Conservation (phyloP, 2,329 filamentous ascomycete species). For the Penicillium sp. region DNA sequence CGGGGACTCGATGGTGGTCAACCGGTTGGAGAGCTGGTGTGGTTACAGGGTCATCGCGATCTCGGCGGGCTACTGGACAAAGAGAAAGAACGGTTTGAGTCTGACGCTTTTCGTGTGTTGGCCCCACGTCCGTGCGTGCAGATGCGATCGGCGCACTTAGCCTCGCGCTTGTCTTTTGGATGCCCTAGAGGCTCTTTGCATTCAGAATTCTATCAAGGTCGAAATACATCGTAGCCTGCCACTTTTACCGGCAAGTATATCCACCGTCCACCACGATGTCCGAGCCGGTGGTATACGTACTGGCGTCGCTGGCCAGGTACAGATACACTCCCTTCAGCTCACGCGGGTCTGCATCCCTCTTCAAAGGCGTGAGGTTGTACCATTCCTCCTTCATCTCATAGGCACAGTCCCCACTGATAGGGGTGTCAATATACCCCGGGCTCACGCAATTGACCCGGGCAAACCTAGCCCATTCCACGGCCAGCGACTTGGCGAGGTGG, state of each 20-base stretch:
- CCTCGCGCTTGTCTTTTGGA: too few relatives aligned
- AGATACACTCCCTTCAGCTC: conserved; percentile 77
- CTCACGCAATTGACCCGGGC: conserved; percentile 47
- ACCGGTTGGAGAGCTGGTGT: too few relatives aligned
- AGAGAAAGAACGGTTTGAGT: too few relatives aligned
- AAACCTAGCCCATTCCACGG: conserved; percentile 70
- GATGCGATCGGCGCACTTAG: too few relatives aligned
- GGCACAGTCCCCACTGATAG: conserved; percentile 59
- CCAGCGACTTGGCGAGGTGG: conserved; percentile 53
- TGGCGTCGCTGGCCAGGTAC: conserved; percentile 71
- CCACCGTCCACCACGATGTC: conserved; percentile 71
- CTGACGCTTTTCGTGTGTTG: too few relatives aligned
- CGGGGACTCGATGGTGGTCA: too few relatives aligned
- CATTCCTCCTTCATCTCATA: conserved; percentile 64
- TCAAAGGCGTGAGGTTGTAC: conserved; percentile 71
- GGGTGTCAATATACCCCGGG: conserved; percentile 42
- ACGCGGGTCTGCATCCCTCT: conserved; percentile 61
- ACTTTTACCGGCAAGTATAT: conserved; percentile 53
- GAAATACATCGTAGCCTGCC: too few relatives aligned
- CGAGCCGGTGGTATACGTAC: conserved; percentile 70
- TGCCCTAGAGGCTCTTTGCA: too few relatives aligned
- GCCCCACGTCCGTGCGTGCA: too few relatives aligned
- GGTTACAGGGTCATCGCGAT: too few relatives aligned
- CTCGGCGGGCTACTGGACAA: too few relatives aligned
- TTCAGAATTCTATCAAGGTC: too few relatives aligned